Evolutionary conservation across 768 basidiomycete genomes (phyloP), one percentile per base, ranked within the genome.

Genomic region (Albatrellus ellisii): DNA sequence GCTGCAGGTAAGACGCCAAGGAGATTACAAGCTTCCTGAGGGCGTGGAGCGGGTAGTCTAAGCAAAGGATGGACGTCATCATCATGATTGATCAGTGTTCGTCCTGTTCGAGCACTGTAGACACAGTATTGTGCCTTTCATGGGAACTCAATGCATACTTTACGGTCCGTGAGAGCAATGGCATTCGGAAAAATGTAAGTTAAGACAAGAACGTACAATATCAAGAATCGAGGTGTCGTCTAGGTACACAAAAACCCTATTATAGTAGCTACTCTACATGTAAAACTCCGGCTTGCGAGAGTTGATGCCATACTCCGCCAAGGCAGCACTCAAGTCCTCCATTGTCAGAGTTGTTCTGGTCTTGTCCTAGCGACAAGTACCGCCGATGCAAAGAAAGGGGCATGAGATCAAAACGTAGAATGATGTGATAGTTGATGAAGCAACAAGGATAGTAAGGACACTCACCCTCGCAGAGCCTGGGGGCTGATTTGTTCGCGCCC

Each of bases 221-320:
- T n/a, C n/a, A n/a, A n/a, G n/a, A n/a, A n/a, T n/a, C n/a, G n/a
- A n/a, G n/a, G n/a, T n/a, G n/a, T n/a, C n/a, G n/a, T n/a, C n/a
- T n/a, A n/a, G n/a, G n/a, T n/a, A n/a, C n/a, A n/a, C n/a, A n/a
- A n/a, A n/a, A n/a, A n/a, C n/a, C n/a, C n/a, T n/a, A n/a, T n/a
- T n/a, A n/a, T n/a, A n/a, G n/a, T n/a, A n/a, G n/a, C n/a, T n/a
- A 32, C 31, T 32, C 52, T 56, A 90, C 61, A 90, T 69, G 61
- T 84, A 97, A 61, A 90, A 97, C 46, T 97, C 91, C 12, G 94
- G 90, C 53, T 95, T 94, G 57, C 83, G 79, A 11, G 88, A 73
- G 51, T 84, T 91, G 53, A 99, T 89, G 4, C 94, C 94, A 53
- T 98, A 95, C 60, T 99, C 95, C n/a, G 73, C 71, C 25, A 99